A percentile compares a stretch with the other conserved stretches of the same genome.
Conservation (phyloP, 2,329 filamentous ascomycete genomes). For the Venturia asperata region DNA sequence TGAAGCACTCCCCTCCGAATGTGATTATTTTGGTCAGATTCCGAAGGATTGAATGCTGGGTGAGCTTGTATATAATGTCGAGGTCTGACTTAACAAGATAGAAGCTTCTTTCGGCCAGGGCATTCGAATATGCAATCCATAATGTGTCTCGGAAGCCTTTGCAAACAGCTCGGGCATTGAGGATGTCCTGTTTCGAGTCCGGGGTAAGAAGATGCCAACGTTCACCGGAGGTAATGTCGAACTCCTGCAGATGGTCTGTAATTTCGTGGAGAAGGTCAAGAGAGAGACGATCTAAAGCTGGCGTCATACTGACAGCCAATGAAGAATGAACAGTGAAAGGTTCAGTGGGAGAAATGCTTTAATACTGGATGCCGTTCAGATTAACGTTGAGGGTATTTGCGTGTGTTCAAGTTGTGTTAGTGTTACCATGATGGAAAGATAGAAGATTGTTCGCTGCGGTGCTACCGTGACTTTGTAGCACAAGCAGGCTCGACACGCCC, state of each 20-base stretch:
- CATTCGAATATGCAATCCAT: conserved; percentile 5
- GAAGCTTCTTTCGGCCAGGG: conserved; percentile 11
- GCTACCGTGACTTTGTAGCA: not conserved
- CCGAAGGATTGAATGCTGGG: not conserved
- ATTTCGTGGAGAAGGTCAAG: conserved; percentile 9
- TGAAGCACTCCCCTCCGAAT: conserved; percentile 15
- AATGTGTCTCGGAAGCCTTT: conserved; percentile 15
- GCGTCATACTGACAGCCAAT: not conserved
- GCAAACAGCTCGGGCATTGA: conserved; percentile 12
- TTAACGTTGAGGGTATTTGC: not conserved
- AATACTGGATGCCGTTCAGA: not conserved
- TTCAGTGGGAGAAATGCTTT: not conserved
- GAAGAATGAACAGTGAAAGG: not conserved
- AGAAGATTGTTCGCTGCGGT: not conserved
- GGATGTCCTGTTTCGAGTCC: not conserved
- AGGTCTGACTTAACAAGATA: conserved; percentile 11
- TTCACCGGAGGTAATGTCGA: conserved; percentile 5
- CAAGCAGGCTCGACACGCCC: not conserved
- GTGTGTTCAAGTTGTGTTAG: not conserved
- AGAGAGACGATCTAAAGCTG: conserved; percentile 2
- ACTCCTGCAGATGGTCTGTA: not conserved
- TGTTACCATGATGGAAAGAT: conserved; percentile 9
- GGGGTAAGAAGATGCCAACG: conserved; percentile 11
- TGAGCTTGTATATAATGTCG: not conserved
- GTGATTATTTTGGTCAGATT: conserved; percentile 13